A percentile compares a stretch with the other conserved stretches of the same genome.
phyloP scores from a whole-genome alignment of 2,329 filamentous ascomycete genomes.

The Cryphonectria nitschkei region DNA sequence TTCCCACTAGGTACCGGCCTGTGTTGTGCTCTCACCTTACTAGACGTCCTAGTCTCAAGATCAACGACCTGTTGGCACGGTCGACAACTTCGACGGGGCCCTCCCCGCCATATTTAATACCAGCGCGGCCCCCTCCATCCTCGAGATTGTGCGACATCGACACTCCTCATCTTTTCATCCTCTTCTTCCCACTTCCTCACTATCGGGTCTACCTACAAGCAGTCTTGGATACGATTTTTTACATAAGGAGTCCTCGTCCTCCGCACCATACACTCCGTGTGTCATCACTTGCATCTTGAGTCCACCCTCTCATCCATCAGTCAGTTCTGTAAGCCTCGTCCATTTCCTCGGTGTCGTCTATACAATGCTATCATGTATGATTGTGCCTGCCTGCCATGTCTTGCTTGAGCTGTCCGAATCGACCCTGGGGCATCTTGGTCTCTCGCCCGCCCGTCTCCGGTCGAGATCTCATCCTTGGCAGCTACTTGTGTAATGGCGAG shows the following conservation, averaged over 20 bases:
- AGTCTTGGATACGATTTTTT: background rate
- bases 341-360: background rate
- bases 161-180: background rate
- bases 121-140: background rate
- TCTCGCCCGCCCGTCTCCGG: background rate
- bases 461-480: background rate
- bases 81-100: background rate
- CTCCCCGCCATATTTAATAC: slow-evolving; percentile 5
- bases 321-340: background rate
- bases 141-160: background rate
- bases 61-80: background rate
- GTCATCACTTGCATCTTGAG: background rate
- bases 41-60: background rate
- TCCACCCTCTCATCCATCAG: background rate
- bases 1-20: background rate
- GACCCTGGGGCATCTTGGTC: background rate
- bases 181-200: background rate
- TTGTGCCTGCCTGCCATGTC: background rate
- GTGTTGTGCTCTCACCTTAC: background rate
- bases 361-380: background rate
- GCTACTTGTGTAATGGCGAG: background rate
- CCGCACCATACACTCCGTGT: background rate
- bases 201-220: background rate
- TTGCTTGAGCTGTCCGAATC: background rate
- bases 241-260: background rate